Conservation (phyloP, 208 protist species). For the Acanthamoeba lenticulata region DNA sequence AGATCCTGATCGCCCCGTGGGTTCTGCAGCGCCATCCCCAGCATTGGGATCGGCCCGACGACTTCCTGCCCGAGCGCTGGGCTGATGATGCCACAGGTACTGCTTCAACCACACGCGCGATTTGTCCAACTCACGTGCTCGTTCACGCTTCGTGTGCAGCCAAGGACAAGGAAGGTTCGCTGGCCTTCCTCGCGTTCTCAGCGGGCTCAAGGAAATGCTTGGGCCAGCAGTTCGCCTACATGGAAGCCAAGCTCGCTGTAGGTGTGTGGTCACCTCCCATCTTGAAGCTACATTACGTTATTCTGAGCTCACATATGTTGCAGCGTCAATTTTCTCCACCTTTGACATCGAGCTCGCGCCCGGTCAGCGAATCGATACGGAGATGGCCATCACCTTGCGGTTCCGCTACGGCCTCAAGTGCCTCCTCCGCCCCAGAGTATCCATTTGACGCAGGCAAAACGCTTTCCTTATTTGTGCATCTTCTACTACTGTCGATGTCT, state of each 20-base stretch:
- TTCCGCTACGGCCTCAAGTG: neutral
- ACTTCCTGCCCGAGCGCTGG: conserved; percentile 59
- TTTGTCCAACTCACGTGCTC: neutral
- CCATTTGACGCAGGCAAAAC: no score
- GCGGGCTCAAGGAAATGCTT: neutral
- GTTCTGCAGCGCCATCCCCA: conserved; percentile 17
- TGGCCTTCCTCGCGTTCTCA: neutral
- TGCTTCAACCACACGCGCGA: neutral
- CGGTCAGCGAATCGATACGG: neutral
- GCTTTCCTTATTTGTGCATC: no score
- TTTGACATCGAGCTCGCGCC: neutral
- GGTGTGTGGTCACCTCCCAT: neutral
- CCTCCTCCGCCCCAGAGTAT: neutral
- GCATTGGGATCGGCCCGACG: conserved; percentile 11
- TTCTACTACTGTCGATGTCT: no score
- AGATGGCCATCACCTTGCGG: conserved; percentile 63
- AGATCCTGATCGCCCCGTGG: conserved; percentile 38
- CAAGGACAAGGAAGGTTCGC: neutral
- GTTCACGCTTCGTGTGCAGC: neutral
- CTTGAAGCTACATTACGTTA: neutral
- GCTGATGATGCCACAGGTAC: neutral
- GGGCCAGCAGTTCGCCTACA: conserved; percentile 48
- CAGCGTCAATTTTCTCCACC: neutral
- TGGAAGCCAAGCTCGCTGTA: conserved; percentile 55
- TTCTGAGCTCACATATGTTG: neutral